Evolutionary conservation across 2,329 filamentous ascomycete genomes (phyloP).

Genomic region (Penicillium brevicompactum): DNA sequence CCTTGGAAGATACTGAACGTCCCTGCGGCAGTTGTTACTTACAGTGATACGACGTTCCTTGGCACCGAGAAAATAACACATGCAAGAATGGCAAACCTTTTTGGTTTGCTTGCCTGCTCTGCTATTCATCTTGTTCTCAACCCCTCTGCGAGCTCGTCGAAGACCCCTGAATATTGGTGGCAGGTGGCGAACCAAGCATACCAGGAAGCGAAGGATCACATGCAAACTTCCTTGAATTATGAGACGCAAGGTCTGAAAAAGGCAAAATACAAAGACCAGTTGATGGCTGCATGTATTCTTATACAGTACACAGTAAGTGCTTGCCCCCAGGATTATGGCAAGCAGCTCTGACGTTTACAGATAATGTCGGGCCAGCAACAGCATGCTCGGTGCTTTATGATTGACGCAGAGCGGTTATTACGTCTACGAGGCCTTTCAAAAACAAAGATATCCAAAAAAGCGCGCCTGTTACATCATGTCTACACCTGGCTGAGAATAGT

Average conservation of each 20-base stretch:
- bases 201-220: constrained; percentile 33
- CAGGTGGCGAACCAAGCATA: constrained; percentile 27
- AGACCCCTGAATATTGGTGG: constrained; percentile 28
- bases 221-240: constrained; percentile 32
- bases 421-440: constrained; percentile 40
- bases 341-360: constrained; percentile 14
- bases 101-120: constrained; percentile 32
- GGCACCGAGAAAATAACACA: constrained; percentile 30
- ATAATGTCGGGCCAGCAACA: constrained; percentile 33
- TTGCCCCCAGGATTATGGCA: not conserved
- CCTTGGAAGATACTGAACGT: constrained; percentile 39
- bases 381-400: constrained; percentile 38
- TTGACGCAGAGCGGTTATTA: constrained; percentile 42
- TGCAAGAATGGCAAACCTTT: constrained; percentile 35
- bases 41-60: constrained; percentile 34
- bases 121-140: constrained; percentile 28
- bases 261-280: constrained; percentile 44
- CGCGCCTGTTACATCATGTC: constrained; percentile 43
- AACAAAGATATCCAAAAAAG: constrained; percentile 38
- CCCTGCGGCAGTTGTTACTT: constrained; percentile 33
- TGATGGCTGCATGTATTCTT: constrained; percentile 39
- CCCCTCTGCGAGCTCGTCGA: constrained; percentile 5
- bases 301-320: constrained; percentile 35
- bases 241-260: constrained; percentile 33
- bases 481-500: constrained; percentile 43